Base-by-base conservation (phyloP, 1,284 basidiomycete genomes). In the Boletus semigastroideus region DNA sequence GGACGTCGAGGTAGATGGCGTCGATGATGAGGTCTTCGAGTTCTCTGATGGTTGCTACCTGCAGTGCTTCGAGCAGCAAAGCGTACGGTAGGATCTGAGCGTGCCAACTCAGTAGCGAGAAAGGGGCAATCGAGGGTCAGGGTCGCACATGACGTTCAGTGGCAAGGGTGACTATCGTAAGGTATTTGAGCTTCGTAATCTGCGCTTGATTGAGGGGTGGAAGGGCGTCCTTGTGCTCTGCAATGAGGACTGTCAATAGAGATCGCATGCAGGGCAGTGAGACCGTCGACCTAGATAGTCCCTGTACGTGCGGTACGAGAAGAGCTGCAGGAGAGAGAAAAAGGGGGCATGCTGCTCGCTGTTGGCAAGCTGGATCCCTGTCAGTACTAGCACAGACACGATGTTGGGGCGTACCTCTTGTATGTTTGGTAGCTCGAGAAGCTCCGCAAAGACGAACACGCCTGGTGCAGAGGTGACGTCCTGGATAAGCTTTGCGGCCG, bases 11-110 rank as follows among this genome's bases (percentile, higher is more conserved):
- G 69, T 98, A 98, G 66, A 98, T 92, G 10, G 88, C 86, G 62
- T 98, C 94, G 68, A 99, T 98, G 68, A 98, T 90, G 57, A 97
- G 80, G 69, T 98, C 94, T 68, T 98, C 96, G 5, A 98, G 82
- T 57, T 91, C 89, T 46, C 92, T 84, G 48, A 92, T 83, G 2
- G 80, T 85, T 3, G 81, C 76, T 66, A 94, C 79, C 42, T 90
- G 79, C 17, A 98, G 80, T 2, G 78, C 74, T 47, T 78, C 65
- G 13, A 90, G 78, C 1, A 94, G 77, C 40, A 78, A 72, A 12
- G 79, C 66, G 67, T 94, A 93, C 0, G 88, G 82, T 5, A 93
- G 78, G 53, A 90, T 87, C 90, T 92, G 58, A 27, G 31, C 38
- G 19, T 17, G 37, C 27, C 19, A 19, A 25, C 31, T 50, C 12